These are phyloP conservation scores for Diophrys appendiculata DNA, from an alignment of 73 alveolate genomes.

Conservation along the genomic window DNA sequence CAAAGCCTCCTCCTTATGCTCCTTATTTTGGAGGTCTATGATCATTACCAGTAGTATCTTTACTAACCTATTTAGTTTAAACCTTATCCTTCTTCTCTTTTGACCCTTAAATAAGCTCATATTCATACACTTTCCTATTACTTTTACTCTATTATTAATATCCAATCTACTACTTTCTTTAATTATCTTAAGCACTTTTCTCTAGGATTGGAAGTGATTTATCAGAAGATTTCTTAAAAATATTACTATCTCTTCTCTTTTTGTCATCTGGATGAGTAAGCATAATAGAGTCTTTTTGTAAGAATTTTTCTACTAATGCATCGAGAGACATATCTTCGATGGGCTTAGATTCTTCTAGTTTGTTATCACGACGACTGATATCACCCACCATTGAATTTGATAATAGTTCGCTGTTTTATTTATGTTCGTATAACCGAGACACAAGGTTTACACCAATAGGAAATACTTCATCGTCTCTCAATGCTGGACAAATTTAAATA, in stretches of 20 bases:
- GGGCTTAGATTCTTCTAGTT: neutral
- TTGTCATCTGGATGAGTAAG: neutral
- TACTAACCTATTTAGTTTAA: no score
- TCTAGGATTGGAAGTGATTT: no score
- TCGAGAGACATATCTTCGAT: slow-evolving; percentile 9
- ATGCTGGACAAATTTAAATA: neutral
- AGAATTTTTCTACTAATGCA: slow-evolving; percentile 22
- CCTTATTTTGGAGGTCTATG: neutral
- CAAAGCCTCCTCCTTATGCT: neutral
- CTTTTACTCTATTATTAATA: no score
- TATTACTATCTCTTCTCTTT: neutral
- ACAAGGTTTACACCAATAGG: neutral
- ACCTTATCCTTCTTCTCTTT: neutral
- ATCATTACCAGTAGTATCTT: no score
- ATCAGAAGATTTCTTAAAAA: no score
- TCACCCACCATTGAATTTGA: neutral
- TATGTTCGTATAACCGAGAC: neutral
- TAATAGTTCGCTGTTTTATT: neutral
- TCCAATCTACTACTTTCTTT: no score
- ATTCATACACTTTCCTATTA: neutral
- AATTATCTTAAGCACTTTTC: no score
- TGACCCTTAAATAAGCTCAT: neutral
- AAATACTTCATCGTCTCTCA: neutral
- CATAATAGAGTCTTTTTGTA: slow-evolving; percentile 8
- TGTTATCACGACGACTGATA: neutral